phyloP scores from a whole-genome alignment of 345 rosid genomes.

The Durio zibethinus region DNA sequence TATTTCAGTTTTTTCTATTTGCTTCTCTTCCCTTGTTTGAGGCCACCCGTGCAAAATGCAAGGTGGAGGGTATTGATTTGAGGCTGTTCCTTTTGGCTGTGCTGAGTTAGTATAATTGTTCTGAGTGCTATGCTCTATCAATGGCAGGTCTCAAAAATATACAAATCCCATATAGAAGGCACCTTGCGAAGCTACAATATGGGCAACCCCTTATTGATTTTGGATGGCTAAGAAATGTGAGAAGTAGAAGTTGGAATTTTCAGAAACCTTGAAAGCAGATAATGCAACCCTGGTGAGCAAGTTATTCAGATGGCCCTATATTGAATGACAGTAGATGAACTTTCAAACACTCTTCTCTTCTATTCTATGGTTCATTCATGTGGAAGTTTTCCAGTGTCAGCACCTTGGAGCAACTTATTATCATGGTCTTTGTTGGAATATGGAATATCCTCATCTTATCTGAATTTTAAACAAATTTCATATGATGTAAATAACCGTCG shows the following conservation, averaged over 20 bases:
- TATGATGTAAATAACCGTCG: neutral
- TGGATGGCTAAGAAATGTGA: conserved; percentile 58
- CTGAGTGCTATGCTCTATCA: conserved; percentile 9
- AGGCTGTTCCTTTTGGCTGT: neutral
- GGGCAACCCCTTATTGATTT: conserved; percentile 57
- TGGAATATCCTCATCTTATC: neutral
- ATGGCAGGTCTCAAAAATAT: conserved; percentile 72
- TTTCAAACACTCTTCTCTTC: neutral
- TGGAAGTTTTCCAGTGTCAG: neutral
- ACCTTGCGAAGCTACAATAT: conserved; percentile 55
- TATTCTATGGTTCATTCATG: neutral
- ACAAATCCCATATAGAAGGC: conserved; percentile 75
- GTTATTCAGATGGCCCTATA: neutral
- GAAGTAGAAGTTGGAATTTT: conserved; percentile 51
- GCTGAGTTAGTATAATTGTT: conserved; percentile 9
- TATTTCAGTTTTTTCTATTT: neutral
- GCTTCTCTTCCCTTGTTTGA: neutral
- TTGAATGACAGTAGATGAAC: conserved; percentile 8
- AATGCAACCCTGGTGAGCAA: neutral
- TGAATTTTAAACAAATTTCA: neutral
- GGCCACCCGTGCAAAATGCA: neutral
- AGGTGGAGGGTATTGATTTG: neutral
- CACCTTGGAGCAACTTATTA: neutral
- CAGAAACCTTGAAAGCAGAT: conserved; percentile 45
- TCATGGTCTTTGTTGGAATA: neutral